Evolutionary conservation across 2,329 filamentous ascomycete species (phyloP), one percentile per base, ranked within the genome.

Genomic region (Pseudocercospora crystallina): DNA sequence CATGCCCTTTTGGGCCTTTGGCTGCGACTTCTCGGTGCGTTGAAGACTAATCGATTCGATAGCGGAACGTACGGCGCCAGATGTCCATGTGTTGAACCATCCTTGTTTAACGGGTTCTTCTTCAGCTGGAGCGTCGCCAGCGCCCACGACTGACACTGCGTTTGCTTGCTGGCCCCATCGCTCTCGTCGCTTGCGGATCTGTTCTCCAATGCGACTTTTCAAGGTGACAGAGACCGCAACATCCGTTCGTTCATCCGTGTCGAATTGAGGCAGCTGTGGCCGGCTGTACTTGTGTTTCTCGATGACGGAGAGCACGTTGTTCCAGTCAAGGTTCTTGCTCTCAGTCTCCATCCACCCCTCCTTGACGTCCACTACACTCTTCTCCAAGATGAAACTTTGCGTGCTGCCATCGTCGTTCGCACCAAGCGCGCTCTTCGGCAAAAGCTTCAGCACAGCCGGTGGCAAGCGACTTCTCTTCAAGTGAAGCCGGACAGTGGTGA

Each of bases 281-380:
- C 81, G 74, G 47, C 75, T 77, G 70, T 89, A 94, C 49, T 80
- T 73, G 66, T 94, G 89, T 60, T 83, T 78, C 73, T 94, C 89
- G 14, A 90, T 77, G 10, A 94, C 87, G 41, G 84, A 88, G 34
- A 94, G 72, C 13, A 94, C 85, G 53, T 88, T 86, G 5, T 87
- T 89, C 72, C 87, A 92, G 70, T 92, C 89, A 46, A 94, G 76
- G 63, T 94, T 94, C 57, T 83, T 80, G 63, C 84, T 89, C 72
- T 92, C 87, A 0, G 87, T 89, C 66, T 82, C 80, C 87, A 94
- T 91, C 83, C 86, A 89, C 39, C 88, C 88, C 65, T 90, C 82
- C 53, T 82, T 84, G 55, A 90, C 83, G 68, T 92, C 88, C 20
- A 94, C 84, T 8, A 89, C 80, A 60, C 85, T 89, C 29, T 82